phyloP scores from a whole-genome alignment of 2,329 filamentous ascomycete species.

The Byssothecium circinans region DNA sequence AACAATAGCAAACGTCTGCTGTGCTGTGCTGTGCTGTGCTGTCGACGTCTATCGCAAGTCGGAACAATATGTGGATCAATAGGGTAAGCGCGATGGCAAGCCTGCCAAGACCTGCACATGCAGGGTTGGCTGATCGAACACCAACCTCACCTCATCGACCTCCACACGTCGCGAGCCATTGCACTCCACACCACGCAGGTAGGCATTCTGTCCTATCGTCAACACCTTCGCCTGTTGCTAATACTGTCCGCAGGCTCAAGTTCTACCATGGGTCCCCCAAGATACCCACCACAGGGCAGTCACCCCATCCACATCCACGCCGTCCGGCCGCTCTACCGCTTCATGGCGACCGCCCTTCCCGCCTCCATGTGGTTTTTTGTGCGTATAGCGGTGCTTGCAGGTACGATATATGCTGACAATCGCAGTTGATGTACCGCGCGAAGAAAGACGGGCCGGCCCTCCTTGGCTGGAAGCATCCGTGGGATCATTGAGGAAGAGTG shows the following conservation, averaged over 20 bases:
- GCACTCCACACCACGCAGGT: slow-evolving; percentile 29
- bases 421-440: slow-evolving; percentile 88
- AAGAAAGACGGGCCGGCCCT: slow-evolving; percentile 94
- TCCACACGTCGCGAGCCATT: slow-evolving; percentile 34
- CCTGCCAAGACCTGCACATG: not conserved
- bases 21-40: no score
- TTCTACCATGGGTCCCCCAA: slow-evolving; percentile 42
- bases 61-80: not conserved
- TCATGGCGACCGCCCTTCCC: slow-evolving; percentile 81
- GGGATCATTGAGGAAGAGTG: slow-evolving; percentile 36
- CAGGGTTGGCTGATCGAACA: slow-evolving; percentile 10
- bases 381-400: slow-evolving; percentile 45
- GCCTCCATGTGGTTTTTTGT: slow-evolving; percentile 99
- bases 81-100: slow-evolving; percentile 1
- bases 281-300: slow-evolving; percentile 43
- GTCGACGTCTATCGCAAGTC: not conserved
- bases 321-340: slow-evolving; percentile 73
- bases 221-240: not conserved
- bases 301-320: slow-evolving; percentile 63
- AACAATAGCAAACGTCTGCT: slow-evolving; percentile 10
- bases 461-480: slow-evolving; percentile 85
- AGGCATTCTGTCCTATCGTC: slow-evolving; percentile 6
- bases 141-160: slow-evolving; percentile 26
- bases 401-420: slow-evolving; percentile 16
- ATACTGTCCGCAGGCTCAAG: slow-evolving; percentile 21